A percentile compares a stretch with the other conserved stretches of the same genome.
Conservation (phyloP, 192 early-diverging fungal genomes). For the Dimargaris xerosporica region DNA sequence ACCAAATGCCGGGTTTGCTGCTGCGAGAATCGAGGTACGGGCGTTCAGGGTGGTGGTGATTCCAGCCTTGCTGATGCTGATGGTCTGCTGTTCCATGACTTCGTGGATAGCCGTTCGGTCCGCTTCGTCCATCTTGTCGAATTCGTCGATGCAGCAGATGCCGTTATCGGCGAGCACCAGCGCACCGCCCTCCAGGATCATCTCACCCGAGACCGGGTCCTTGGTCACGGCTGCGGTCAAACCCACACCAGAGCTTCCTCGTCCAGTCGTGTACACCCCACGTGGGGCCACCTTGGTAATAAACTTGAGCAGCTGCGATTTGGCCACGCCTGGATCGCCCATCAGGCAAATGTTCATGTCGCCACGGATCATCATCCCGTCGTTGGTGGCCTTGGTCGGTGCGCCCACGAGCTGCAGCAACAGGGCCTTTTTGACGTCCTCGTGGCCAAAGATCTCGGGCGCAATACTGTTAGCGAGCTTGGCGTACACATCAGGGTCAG, state of each 20-base stretch:
- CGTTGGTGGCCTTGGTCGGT: slow-evolving; percentile 80
- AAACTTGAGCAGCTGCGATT: slow-evolving; percentile 96
- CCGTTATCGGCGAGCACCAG: slow-evolving; percentile 98
- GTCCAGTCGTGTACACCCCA: slow-evolving; percentile 92
- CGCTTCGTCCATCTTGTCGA: slow-evolving; percentile 97
- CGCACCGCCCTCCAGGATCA: slow-evolving; percentile 89
- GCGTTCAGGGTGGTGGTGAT: slow-evolving; percentile 97
- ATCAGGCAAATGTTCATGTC: slow-evolving; percentile 98
- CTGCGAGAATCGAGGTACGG: slow-evolving; percentile 89
- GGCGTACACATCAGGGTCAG: slow-evolving; percentile 60
- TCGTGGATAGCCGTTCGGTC: slow-evolving; percentile 99
- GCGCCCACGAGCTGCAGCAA: slow-evolving; percentile 84
- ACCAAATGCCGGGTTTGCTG: slow-evolving; percentile 89
- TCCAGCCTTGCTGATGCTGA: slow-evolving; percentile 95
- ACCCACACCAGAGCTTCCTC: slow-evolving; percentile 93
- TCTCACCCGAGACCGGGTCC: slow-evolving; percentile 92
- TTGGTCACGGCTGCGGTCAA: slow-evolving; percentile 90
- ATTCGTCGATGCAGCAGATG: slow-evolving; percentile 98
- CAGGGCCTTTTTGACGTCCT: slow-evolving; percentile 88
- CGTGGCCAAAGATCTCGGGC: slow-evolving; percentile 79
- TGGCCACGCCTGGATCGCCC: slow-evolving; percentile 96
- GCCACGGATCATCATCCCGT: slow-evolving; percentile 90
- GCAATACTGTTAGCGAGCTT: slow-evolving; percentile 65
- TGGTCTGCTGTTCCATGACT: slow-evolving; percentile 99
- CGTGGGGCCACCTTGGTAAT: slow-evolving; percentile 89